Percentiles rank a stretch among this genome's conserved stretches.
Conservation (phyloP, 495 filamentous ascomycete species). For the Chaetomium tenue region DNA sequence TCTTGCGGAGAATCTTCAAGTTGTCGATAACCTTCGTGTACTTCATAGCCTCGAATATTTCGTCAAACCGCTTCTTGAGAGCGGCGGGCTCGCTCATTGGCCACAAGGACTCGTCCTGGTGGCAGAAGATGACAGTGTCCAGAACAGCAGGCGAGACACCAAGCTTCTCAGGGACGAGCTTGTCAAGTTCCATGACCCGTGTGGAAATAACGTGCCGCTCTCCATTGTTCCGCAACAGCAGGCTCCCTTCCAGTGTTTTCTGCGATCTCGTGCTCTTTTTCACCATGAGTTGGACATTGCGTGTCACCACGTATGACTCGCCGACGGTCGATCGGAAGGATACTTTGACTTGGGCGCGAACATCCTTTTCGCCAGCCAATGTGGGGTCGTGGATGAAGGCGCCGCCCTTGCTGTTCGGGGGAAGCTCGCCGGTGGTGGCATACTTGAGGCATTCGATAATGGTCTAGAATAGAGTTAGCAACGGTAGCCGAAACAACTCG, state of each 20-base stretch:
- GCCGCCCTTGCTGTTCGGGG: slow-evolving; percentile 89
- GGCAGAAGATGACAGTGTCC: slow-evolving; percentile 95
- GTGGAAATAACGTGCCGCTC: slow-evolving; percentile 75
- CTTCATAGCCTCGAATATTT: slow-evolving; percentile 94
- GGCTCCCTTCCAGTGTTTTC: slow-evolving; percentile 77
- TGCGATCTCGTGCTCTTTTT: slow-evolving; percentile 70
- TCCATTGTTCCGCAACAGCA: slow-evolving; percentile 75
- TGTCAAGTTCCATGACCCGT: slow-evolving; percentile 72
- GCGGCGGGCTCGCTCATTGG: slow-evolving; percentile 86
- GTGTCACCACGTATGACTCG: slow-evolving; percentile 72
- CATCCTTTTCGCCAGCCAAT: slow-evolving; percentile 82
- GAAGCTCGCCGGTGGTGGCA: slow-evolving; percentile 90
- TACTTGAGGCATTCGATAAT: slow-evolving; percentile 99
- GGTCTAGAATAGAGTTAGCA: slow-evolving; percentile 53
- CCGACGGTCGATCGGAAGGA: slow-evolving; percentile 75
- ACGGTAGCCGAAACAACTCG: slow-evolving; percentile 13
- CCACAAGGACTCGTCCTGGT: slow-evolving; percentile 97
- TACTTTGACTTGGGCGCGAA: slow-evolving; percentile 86
- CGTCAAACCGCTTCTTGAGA: slow-evolving; percentile 91
- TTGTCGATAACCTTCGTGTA: slow-evolving; percentile 97
- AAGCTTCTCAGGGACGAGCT: slow-evolving; percentile 79
- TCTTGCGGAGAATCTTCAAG: slow-evolving; percentile 81
- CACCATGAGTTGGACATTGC: slow-evolving; percentile 79
- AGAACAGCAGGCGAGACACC: slow-evolving; percentile 89
- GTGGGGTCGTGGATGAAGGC: slow-evolving; percentile 97